Conservation (phyloP, 164 flowering plant species). For the Berberis thunbergii region DNA sequence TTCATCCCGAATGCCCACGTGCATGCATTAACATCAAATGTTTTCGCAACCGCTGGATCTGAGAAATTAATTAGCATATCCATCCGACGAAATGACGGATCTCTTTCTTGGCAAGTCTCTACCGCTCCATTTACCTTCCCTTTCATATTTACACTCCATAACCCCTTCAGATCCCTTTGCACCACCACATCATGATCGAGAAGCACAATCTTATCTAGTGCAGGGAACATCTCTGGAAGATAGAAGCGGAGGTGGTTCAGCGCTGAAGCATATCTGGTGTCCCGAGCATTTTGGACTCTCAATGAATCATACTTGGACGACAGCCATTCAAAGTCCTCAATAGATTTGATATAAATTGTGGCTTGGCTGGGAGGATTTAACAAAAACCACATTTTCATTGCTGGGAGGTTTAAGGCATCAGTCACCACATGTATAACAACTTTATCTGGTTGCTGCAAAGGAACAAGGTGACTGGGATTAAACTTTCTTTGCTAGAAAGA, state of each 20-base stretch:
- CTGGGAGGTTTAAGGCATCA: conserved; percentile 71
- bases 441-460: conserved; percentile 68
- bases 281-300: conserved; percentile 34
- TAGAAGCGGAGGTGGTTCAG: conserved; percentile 81
- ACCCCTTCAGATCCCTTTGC: conserved; percentile 54
- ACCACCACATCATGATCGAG: conserved; percentile 98
- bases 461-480: conserved; percentile 1
- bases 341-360: conserved; percentile 47
- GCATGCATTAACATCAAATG: conserved; percentile 57
- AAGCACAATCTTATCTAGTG: conserved; percentile 58
- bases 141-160: conserved; percentile 65
- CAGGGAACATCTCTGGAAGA: conserved; percentile 78
- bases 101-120: conserved; percentile 56
- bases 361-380: conserved; percentile 72
- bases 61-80: conserved; percentile 61
- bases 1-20: conserved; percentile 99
- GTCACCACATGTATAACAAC: conserved; percentile 84
- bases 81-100: conserved; percentile 49
- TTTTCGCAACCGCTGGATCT: conserved; percentile 51
- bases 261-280: conserved; percentile 50
- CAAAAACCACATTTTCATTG: conserved; percentile 88
- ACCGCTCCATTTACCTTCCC: conserved; percentile 89
- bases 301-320: conserved; percentile 26
- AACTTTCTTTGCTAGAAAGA: neutral
- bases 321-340: conserved; percentile 41